phyloP scores from a whole-genome alignment of 805 yeast genomes.

The Nakazawaea ambrosiae region DNA sequence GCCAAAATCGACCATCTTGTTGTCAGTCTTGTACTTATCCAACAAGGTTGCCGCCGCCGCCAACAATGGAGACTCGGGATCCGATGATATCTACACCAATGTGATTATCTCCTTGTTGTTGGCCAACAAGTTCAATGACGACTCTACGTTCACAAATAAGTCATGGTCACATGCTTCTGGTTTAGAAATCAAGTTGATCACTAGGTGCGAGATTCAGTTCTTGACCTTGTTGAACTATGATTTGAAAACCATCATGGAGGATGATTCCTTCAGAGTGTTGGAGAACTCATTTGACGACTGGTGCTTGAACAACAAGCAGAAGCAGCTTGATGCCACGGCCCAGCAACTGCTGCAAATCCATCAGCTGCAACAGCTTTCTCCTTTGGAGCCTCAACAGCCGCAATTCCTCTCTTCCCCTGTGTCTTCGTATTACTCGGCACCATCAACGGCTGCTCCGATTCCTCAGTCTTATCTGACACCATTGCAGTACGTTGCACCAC shows the following conservation, averaged over 20 bases:
- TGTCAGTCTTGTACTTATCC: constrained; percentile 74
- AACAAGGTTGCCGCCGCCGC: constrained; percentile 33
- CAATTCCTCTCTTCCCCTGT: constrained; percentile 2
- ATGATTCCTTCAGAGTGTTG: constrained; percentile 7
- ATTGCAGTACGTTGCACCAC: too few relatives aligned
- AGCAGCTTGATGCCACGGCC: too few relatives aligned
- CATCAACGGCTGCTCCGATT: background rate
- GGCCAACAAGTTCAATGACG: constrained; percentile 94
- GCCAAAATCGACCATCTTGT: constrained; percentile 73
- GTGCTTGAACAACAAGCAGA: constrained; percentile 6
- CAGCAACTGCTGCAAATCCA: background rate
- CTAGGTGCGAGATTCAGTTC: constrained; percentile 68
- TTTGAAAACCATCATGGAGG: constrained; percentile 9
- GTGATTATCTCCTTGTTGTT: constrained; percentile 66
- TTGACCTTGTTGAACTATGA: constrained; percentile 23
- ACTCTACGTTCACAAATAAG: constrained; percentile 89
- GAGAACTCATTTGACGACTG: constrained; percentile 9
- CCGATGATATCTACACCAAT: constrained; percentile 38
- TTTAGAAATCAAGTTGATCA: constrained; percentile 51
- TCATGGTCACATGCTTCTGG: constrained; percentile 98
- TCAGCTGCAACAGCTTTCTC: constrained; percentile 1
- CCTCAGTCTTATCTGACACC: background rate
- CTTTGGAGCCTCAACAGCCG: background rate
- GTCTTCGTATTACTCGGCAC: constrained; percentile 4
- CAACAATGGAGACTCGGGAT: constrained; percentile 12